These are phyloP conservation scores for Anisodus tanguticus DNA, from an alignment of 257 asterid species.

Conservation along the genomic window DNA sequence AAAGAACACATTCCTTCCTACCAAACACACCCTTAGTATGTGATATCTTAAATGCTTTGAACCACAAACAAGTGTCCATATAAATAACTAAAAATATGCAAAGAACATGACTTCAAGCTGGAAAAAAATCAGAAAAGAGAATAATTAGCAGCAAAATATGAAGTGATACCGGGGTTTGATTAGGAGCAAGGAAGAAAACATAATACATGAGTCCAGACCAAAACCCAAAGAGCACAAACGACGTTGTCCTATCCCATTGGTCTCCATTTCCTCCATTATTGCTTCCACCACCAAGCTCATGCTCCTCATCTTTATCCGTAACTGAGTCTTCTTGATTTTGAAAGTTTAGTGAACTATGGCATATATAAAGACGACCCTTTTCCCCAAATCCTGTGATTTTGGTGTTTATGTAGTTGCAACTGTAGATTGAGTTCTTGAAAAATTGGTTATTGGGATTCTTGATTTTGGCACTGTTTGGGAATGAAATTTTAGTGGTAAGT, in stretches of 20 bases:
- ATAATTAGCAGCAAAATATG: not conserved
- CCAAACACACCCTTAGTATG: too few relatives aligned
- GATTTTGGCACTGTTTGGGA: constrained; percentile 22
- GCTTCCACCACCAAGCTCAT: constrained; percentile 36
- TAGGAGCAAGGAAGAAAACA: constrained; percentile 72
- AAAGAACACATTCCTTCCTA: too few relatives aligned
- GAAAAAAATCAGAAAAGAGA: not conserved
- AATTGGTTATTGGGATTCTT: constrained; percentile 29
- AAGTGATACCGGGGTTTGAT: constrained; percentile 80
- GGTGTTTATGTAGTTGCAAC: not conserved
- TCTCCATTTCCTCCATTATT: constrained; percentile 45
- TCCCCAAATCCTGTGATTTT: not conserved
- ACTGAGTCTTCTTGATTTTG: constrained; percentile 54
- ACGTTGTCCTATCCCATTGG: constrained; percentile 89
- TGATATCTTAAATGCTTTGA: not conserved
- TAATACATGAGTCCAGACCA: constrained; percentile 89
- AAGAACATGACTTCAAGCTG: not conserved
- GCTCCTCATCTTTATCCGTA: constrained; percentile 43
- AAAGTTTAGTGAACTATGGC: constrained; percentile 52
- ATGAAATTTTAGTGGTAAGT: constrained; percentile 32
- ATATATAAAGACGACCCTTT: constrained; percentile 39
- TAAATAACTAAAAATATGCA: not conserved
- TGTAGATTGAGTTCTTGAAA: constrained; percentile 18
- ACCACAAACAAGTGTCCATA: not conserved
- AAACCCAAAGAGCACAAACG: constrained; percentile 70